Evolutionary conservation across 441 rosid genomes (phyloP).

Genomic region (Heliophila coronopifolia): DNA sequence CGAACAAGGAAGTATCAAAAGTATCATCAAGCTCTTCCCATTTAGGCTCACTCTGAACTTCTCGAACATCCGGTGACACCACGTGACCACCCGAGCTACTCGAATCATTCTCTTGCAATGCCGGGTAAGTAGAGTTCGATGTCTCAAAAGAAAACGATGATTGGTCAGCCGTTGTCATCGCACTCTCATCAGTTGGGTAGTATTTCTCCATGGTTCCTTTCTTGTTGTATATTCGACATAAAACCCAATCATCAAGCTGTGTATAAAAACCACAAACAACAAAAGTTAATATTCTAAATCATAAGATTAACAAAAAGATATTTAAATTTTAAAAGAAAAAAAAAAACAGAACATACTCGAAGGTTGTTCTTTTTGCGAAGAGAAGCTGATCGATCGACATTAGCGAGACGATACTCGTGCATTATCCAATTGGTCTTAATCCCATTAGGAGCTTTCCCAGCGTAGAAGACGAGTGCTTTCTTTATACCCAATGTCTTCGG

Average conservation of each 20-base stretch:
- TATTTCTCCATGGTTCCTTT: slow-evolving; percentile 77
- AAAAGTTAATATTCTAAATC: neutral
- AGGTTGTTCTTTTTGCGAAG: slow-evolving; percentile 49
- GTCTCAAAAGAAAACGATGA: slow-evolving; percentile 42
- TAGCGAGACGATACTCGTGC: slow-evolving; percentile 91
- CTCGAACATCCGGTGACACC: slow-evolving; percentile 55
- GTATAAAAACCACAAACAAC: neutral
- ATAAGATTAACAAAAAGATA: neutral
- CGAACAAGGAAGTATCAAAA: slow-evolving; percentile 30
- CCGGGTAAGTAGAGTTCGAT: slow-evolving; percentile 52
- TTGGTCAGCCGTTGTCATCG: slow-evolving; percentile 14
- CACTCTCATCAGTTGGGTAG: slow-evolving; percentile 26
- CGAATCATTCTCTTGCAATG: slow-evolving; percentile 49
- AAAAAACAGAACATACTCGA: slow-evolving; percentile 21
- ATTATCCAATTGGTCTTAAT: slow-evolving; percentile 90
- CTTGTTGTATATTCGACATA: slow-evolving; percentile 86
- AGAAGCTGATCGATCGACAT: slow-evolving; percentile 40
- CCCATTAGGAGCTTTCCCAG: slow-evolving; percentile 86
- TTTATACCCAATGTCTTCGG: slow-evolving; percentile 78
- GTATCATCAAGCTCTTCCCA: slow-evolving; percentile 40
- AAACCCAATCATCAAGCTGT: slow-evolving; percentile 96
- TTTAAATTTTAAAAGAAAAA: neutral
- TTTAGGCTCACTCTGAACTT: slow-evolving; percentile 63
- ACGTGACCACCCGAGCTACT: slow-evolving; percentile 67
- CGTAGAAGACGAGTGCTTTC: slow-evolving; percentile 83